These are phyloP conservation scores for Sporothrix variecibatus DNA, from an alignment of 2,329 filamentous ascomycete genomes.

Conservation along the genomic window DNA sequence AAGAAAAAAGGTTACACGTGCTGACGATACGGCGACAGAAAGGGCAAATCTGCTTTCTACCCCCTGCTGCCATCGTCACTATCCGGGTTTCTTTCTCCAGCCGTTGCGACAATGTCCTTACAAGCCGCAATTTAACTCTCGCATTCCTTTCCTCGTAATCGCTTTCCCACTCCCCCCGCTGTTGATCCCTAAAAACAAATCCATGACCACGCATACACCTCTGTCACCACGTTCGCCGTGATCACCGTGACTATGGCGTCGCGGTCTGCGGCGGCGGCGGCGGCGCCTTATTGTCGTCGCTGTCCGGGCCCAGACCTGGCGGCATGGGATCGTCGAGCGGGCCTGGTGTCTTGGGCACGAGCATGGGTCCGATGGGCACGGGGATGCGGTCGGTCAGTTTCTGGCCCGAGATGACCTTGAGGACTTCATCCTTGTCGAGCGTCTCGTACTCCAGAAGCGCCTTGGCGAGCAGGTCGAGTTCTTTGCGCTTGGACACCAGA, in stretches of 20 bases:
- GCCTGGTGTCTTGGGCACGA: constrained; percentile 55
- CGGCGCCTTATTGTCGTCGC: constrained; percentile 28
- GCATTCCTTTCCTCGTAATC: not conserved
- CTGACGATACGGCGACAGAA: not conserved
- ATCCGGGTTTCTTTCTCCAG: not conserved
- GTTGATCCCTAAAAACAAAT: not conserved
- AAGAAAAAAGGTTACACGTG: not conserved
- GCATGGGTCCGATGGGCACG: constrained; percentile 62
- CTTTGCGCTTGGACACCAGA: constrained; percentile 72
- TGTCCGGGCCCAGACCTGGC: constrained; percentile 12
- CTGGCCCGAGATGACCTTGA: constrained; percentile 85
- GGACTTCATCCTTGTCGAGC: constrained; percentile 82
- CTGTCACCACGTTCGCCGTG: not conserved
- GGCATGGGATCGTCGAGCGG: constrained; percentile 30
- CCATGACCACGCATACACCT: not conserved
- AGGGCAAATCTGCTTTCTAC: not conserved
- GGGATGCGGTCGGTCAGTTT: constrained; percentile 70
- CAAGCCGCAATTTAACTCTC: not conserved
- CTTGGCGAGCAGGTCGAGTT: constrained; percentile 84
- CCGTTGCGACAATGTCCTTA: too few species aligned
- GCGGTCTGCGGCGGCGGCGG: constrained; percentile 29
- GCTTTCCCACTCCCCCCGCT: not conserved
- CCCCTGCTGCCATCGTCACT: not conserved
- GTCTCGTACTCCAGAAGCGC: constrained; percentile 95
- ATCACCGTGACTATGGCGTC: constrained; percentile 18